phyloP scores from a whole-genome alignment of 2,329 filamentous ascomycete genomes.

The Boeremia lycopersici region DNA sequence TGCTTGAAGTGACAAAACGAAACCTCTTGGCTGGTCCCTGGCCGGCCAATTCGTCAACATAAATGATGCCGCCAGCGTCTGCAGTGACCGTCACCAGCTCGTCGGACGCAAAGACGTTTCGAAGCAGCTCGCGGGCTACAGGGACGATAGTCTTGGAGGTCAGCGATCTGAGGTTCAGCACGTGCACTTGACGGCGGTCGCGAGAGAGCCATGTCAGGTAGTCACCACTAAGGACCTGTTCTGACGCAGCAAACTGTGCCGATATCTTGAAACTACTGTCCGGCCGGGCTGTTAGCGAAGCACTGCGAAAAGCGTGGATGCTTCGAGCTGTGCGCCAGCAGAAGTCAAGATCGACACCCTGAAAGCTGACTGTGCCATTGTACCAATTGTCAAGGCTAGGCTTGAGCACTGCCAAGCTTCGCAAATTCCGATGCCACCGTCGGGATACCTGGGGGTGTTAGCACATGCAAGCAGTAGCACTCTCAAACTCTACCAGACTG shows the following conservation, averaged over 20 bases:
- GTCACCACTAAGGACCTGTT: constrained; percentile 22
- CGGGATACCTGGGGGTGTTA: constrained; percentile 36
- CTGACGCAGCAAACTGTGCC: not conserved
- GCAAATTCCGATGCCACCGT: constrained; percentile 40
- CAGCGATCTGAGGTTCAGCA: constrained; percentile 35
- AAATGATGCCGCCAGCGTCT: constrained; percentile 3
- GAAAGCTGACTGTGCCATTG: constrained; percentile 18
- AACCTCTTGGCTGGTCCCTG: constrained; percentile 26
- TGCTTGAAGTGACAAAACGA: constrained; percentile 15
- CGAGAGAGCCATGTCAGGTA: constrained; percentile 22
- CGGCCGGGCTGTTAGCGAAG: constrained; percentile 9
- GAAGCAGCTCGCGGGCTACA: constrained; percentile 32
- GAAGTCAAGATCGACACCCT: constrained; percentile 21
- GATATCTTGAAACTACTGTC: constrained; percentile 8
- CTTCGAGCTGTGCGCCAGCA: constrained; percentile 28
- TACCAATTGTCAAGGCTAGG: constrained; percentile 31
- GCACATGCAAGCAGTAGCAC: not conserved
- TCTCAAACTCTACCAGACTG: not conserved
- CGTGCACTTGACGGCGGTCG: constrained; percentile 13
- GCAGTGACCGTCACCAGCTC: constrained; percentile 33
- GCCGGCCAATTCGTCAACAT: constrained; percentile 28
- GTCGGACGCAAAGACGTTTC: constrained; percentile 24
- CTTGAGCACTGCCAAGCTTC: constrained; percentile 31
- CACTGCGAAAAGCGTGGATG: constrained; percentile 35
- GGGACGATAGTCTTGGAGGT: constrained; percentile 13